Evolutionary conservation across 2,329 filamentous ascomycete species (phyloP).

Genomic region (Zymoseptoria passerinii): DNA sequence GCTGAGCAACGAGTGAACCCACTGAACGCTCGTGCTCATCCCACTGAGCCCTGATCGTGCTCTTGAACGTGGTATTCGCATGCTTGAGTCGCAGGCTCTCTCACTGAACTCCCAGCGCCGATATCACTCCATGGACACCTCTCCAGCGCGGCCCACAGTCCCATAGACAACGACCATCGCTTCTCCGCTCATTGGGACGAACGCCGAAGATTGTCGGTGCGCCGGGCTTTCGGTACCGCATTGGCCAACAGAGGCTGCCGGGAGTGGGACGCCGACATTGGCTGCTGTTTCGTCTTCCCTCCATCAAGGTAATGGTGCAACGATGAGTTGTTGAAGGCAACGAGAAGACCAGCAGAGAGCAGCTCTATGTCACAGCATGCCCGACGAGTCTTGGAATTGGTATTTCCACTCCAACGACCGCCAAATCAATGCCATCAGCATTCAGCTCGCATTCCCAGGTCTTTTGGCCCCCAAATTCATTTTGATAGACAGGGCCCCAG

Average conservation of each 20-base stretch:
- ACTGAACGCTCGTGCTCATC: neutral
- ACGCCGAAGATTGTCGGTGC: neutral
- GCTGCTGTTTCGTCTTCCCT: neutral
- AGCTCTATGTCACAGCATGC: neutral
- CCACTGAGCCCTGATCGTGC: neutral
- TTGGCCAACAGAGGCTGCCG: neutral
- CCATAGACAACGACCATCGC: neutral
- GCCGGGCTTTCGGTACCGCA: neutral
- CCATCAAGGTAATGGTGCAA: neutral
- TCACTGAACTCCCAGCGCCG: neutral
- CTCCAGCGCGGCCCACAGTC: neutral
- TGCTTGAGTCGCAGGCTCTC: neutral
- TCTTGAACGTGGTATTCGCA: neutral
- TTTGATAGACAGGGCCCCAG: neutral
- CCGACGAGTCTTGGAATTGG: neutral
- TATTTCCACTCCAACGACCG: neutral
- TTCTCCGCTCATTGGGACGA: neutral
- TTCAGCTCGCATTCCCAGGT: neutral
- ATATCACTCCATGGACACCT: neutral
- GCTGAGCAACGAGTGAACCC: neutral
- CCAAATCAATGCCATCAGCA: neutral
- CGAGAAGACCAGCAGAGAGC: neutral
- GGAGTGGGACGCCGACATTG: neutral
- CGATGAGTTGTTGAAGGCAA: neutral
- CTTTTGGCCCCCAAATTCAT: neutral